A percentile compares a stretch with the other conserved stretches of the same genome.
These are phyloP conservation scores for Botryotinia narcissicola DNA, from an alignment of 2,329 filamentous ascomycete genomes.

Conservation along the genomic window DNA sequence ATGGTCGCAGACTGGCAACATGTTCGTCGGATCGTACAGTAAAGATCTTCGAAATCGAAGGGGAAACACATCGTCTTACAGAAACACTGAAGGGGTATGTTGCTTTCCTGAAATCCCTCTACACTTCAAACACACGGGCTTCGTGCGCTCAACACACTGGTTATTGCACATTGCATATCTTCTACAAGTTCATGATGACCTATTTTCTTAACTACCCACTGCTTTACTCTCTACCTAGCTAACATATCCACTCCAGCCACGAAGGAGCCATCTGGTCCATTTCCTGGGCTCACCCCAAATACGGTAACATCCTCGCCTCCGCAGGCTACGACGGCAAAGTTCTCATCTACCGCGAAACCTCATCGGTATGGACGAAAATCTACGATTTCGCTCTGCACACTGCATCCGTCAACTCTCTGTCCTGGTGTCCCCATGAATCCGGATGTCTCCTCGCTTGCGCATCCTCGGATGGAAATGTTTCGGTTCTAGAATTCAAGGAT, in stretches of 20 bases:
- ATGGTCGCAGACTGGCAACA: conserved; percentile 91
- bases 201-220: not conserved
- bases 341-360: conserved; percentile 93
- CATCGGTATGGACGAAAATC: conserved; percentile 73
- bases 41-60: conserved; percentile 98
- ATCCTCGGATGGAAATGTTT: conserved; percentile 89
- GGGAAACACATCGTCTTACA: conserved; percentile 81
- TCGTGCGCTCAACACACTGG: not conserved
- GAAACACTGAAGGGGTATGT: conserved; percentile 90
- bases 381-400: conserved; percentile 94
- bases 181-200: not conserved
- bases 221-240: not conserved
- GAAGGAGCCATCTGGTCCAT: conserved; percentile 98
- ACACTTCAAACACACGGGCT: not conserved
- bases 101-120: not conserved
- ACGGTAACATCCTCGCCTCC: conserved; percentile 94
- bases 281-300: conserved; percentile 97
- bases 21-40: conserved; percentile 98
- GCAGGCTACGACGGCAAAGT: conserved; percentile 97
- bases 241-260: conserved; percentile 56
- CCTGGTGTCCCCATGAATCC: conserved; percentile 95
- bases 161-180: not conserved
- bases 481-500: conserved; percentile 94
- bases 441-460: conserved; percentile 94
- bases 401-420: conserved; percentile 92